Base-by-base conservation (phyloP, 2,329 filamentous ascomycete genomes). In the Trichophyton schoenleinii region DNA sequence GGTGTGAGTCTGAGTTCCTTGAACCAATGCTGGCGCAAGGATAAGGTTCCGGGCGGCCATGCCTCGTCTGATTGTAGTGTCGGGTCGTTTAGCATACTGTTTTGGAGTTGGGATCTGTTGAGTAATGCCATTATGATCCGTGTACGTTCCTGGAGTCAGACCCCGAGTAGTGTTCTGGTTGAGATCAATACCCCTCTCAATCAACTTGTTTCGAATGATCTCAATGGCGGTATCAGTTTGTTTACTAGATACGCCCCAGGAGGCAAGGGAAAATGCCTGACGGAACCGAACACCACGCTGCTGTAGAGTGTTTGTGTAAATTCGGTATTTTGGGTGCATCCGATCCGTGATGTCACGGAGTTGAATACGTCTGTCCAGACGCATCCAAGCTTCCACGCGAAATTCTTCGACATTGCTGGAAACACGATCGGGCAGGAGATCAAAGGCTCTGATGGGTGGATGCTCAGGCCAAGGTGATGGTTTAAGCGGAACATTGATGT, bases 311-410 rank as follows among this genome's bases (percentile, higher is more conserved):
- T 72, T 72, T 0, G 59, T 46, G 0, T 58, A 61, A 2, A 68
- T 62, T 5, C 63, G 53, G 13, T 65, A 68, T 0, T 63, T 62
- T 0, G 64, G 63, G 22, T 64, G 61, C 70, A 73, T 72, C 1
- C 71, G 61, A 8, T 66, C 66, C 0, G 63, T 65, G 34, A 73
- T 71, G 55, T 72, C 71, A 4, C 63, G 53, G 6, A 70, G 63
- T 6, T 59, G 61, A 57, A 72, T 69, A 3, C 69, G 66, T 6
- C 63, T 57, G 59, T 73, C 71, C 1, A 70, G 57, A 2, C 71
- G 67, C 60, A 67, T 63, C 71, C 71, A 73, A 7, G 71, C 67
- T 46, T 73, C 71, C 36, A 70, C 69, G 2, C 70, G 63, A 46
- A 68, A 70, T 41, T 68, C 68, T 59, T 70, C 69, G 13, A 73